A percentile compares a stretch with the other conserved stretches of the same genome.
Evolutionary conservation across 1,284 basidiomycete genomes (phyloP).

Genomic region (Rhodotorula sp.): DNA sequence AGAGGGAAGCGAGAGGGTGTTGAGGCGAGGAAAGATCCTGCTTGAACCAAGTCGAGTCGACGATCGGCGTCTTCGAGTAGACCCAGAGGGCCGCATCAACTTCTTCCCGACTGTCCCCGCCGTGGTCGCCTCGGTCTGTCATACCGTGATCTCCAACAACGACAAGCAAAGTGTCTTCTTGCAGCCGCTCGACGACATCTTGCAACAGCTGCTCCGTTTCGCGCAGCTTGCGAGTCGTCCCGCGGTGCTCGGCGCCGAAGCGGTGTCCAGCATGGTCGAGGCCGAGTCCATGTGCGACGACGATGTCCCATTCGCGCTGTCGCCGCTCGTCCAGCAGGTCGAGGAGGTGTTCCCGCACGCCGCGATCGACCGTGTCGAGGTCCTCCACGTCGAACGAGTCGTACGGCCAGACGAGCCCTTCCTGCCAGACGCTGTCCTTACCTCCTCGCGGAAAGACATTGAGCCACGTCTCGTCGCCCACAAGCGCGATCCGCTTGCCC

Average conservation of each 20-base stretch:
- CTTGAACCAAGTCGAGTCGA: conserved; percentile 35
- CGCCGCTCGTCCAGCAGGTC: conserved; percentile 61
- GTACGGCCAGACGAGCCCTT: conserved; percentile 72
- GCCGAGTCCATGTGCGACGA: conserved; percentile 93
- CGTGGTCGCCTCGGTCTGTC: conserved; percentile 93
- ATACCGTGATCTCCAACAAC: conserved; percentile 97
- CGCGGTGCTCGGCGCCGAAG: conserved; percentile 81
- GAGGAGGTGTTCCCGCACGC: conserved; percentile 79
- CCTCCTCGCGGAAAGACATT: conserved; percentile 68
- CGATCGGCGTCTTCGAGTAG: conserved; percentile 62
- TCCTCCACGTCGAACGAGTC: conserved; percentile 99
- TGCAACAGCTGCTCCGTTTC: conserved; percentile 83
- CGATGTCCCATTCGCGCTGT: conserved; percentile 66
- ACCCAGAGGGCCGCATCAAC: conserved; percentile 86
- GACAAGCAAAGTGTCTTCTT: conserved; percentile 82
- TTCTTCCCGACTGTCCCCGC: conserved; percentile 84
- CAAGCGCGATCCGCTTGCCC: conserved; percentile 66
- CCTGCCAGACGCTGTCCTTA: conserved; percentile 37
- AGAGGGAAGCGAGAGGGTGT: conserved; percentile 24
- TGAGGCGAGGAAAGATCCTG: conserved; percentile 4
- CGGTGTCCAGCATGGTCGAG: conserved; percentile 97
- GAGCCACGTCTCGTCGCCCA: conserved; percentile 97
- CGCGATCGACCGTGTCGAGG: conserved; percentile 89
- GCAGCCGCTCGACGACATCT: conserved; percentile 62
- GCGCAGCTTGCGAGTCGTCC: conserved; percentile 77